Evolutionary conservation across 805 yeast species (phyloP).

Genomic region (Candida parachauliodes): DNA sequence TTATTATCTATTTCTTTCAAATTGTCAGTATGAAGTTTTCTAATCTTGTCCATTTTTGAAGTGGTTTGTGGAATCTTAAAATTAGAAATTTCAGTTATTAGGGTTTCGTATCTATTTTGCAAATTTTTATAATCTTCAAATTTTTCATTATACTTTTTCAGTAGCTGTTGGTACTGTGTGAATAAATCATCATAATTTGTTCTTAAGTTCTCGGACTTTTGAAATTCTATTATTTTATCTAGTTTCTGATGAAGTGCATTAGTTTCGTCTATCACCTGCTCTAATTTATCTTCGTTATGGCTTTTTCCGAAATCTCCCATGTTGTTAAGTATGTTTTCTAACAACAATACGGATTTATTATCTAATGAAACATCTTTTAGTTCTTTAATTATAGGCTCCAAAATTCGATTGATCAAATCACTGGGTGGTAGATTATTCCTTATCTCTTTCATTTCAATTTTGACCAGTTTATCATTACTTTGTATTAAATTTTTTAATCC

Average conservation of each 20-base stretch:
- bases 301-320: background rate
- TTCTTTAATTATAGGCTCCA: slow-evolving; percentile 25
- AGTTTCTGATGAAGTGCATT: background rate
- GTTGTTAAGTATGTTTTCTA: slow-evolving; percentile 13
- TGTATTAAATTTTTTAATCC: background rate
- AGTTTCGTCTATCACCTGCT: background rate
- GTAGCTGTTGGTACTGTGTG: slow-evolving; percentile 18
- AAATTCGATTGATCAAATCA: slow-evolving; percentile 15
- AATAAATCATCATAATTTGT: slow-evolving; percentile 11
- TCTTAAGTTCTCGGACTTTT: slow-evolving; percentile 3
- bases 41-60: slow-evolving; percentile 9
- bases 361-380: slow-evolving; percentile 23
- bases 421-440: slow-evolving; percentile 10
- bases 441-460: background rate
- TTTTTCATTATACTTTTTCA: slow-evolving; percentile 21
- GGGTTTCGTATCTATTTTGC: slow-evolving; percentile 18
- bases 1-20: slow-evolving; percentile 7
- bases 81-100: slow-evolving; percentile 13
- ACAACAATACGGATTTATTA: slow-evolving; percentile 12
- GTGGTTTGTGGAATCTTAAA: background rate
- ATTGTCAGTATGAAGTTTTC: slow-evolving; percentile 11
- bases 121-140: slow-evolving; percentile 19
- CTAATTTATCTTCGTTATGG: background rate
- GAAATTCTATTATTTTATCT: background rate
- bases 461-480: background rate